Conservation (phyloP, 306 rosid species). For the Geum urbanum region DNA sequence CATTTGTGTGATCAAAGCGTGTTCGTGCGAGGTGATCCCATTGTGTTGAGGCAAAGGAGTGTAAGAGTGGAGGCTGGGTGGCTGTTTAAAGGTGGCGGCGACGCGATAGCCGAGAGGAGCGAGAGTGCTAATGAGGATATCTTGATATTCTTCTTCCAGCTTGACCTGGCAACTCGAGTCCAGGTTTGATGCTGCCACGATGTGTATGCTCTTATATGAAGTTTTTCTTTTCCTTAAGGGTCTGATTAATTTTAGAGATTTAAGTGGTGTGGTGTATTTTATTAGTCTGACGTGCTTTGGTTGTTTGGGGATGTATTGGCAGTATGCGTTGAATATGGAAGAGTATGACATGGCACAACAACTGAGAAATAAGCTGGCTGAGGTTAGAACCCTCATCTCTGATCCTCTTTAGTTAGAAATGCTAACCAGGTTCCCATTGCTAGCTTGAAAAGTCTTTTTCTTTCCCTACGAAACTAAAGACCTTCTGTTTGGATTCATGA, state of each 20-base stretch:
- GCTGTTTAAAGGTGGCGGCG: constrained; percentile 68
- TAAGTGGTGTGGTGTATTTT: constrained; percentile 8
- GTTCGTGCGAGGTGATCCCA: constrained; percentile 37
- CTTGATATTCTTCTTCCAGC: constrained; percentile 79
- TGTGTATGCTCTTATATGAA: constrained; percentile 1
- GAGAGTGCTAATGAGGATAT: constrained; percentile 86
- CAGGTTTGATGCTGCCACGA: constrained; percentile 47
- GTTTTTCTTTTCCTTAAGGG: background rate
- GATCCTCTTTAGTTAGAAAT: constrained; percentile 9
- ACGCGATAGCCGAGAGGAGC: constrained; percentile 71
- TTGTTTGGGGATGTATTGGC: constrained; percentile 31
- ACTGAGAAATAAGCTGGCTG: constrained; percentile 79
- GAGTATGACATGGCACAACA: constrained; percentile 82
- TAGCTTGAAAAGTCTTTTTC: background rate
- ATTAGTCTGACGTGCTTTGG: constrained; percentile 9
- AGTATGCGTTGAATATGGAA: constrained; percentile 83
- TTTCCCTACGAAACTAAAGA: background rate
- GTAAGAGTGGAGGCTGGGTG: constrained; percentile 65
- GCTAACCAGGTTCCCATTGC: constrained; percentile 1
- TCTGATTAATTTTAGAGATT: background rate
- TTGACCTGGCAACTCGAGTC: constrained; percentile 87
- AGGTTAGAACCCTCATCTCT: constrained; percentile 50
- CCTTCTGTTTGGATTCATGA: background rate
- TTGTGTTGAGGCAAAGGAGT: constrained; percentile 33
- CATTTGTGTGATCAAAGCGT: constrained; percentile 31